phyloP scores from a whole-genome alignment of 139 green algal species.

The Raphidocelis subcapitata region DNA sequence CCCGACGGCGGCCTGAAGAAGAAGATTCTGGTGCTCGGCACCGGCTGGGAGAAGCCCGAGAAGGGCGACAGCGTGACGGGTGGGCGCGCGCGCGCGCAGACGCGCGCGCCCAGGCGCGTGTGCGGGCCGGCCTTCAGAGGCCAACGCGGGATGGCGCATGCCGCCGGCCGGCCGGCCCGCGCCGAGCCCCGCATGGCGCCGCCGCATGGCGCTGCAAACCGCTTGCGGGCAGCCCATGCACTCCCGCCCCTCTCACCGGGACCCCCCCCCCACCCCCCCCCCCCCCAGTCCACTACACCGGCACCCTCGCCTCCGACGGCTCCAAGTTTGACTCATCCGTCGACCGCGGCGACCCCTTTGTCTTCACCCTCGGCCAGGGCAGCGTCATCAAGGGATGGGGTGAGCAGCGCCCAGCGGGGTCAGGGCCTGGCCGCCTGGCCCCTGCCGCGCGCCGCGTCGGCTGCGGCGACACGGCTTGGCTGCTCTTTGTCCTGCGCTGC shows the following conservation, averaged over 20 bases:
- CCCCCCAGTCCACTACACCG: conserved; percentile 92
- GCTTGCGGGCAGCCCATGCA: no score
- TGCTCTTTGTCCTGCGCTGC: no score
- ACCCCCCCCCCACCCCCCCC: not conserved
- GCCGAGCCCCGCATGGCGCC: not conserved
- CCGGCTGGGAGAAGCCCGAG: conserved; percentile 83
- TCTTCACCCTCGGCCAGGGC: conserved; percentile 76
- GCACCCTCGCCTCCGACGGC: conserved; percentile 87
- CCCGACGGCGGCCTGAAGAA: conserved; percentile 84
- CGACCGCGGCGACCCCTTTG: conserved; percentile 87
- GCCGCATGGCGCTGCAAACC: not conserved
- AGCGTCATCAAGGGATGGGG: conserved; percentile 78
- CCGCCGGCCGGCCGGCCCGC: not conserved
- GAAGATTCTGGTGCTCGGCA: conserved; percentile 73
- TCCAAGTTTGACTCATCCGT: conserved; percentile 91
- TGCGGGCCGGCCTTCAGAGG: no score
- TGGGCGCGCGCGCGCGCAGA: conserved; percentile 1
- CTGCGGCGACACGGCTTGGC: no score
- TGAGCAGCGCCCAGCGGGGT: no score
- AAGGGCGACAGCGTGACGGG: conserved; percentile 76
- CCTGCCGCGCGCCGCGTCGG: no score
- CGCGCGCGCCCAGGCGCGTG: not conserved
- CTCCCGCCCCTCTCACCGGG: no score
- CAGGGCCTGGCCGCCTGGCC: no score
- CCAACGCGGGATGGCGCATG: not conserved